Evolutionary conservation across 2,329 filamentous ascomycete species (phyloP).

Genomic region (Aotearoamyces nothofagi): DNA sequence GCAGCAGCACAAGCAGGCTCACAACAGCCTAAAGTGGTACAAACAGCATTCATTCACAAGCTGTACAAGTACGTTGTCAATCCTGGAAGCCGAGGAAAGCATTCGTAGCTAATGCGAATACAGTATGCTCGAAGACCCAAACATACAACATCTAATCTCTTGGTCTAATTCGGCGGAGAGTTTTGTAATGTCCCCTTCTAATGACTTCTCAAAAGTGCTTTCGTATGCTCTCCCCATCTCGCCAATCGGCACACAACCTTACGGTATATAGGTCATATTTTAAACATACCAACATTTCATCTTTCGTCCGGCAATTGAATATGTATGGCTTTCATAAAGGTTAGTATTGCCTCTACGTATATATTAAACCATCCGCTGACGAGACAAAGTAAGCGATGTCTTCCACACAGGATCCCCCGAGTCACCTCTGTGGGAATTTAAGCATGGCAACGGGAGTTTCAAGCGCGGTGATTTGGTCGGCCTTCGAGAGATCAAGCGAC

Average conservation of each 20-base stretch:
- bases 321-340: constrained; percentile 99
- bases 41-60: constrained; percentile 98
- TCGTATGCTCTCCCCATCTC: constrained; percentile 49
- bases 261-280: constrained; percentile 74
- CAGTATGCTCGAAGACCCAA: constrained; percentile 92
- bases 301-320: constrained; percentile 92
- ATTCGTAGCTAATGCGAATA: constrained; percentile 8
- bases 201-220: constrained; percentile 94
- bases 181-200: constrained; percentile 96
- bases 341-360: too few relatives aligned
- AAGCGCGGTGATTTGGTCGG: constrained; percentile 87
- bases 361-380: too few relatives aligned
- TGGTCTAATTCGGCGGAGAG: constrained; percentile 92
- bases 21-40: constrained; percentile 92
- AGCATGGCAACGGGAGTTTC: constrained; percentile 94
- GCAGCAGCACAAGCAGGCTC: constrained; percentile 53
- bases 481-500: constrained; percentile 85
- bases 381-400: constrained; percentile 87
- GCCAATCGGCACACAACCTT: neutral
- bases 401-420: constrained; percentile 93
- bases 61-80: constrained; percentile 69
- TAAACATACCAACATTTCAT: constrained; percentile 98
- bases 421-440: constrained; percentile 95
- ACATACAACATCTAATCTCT: constrained; percentile 88
- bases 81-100: neutral